Evolutionary conservation across 805 yeast genomes (phyloP).

Genomic region (Candida gorgasii): DNA sequence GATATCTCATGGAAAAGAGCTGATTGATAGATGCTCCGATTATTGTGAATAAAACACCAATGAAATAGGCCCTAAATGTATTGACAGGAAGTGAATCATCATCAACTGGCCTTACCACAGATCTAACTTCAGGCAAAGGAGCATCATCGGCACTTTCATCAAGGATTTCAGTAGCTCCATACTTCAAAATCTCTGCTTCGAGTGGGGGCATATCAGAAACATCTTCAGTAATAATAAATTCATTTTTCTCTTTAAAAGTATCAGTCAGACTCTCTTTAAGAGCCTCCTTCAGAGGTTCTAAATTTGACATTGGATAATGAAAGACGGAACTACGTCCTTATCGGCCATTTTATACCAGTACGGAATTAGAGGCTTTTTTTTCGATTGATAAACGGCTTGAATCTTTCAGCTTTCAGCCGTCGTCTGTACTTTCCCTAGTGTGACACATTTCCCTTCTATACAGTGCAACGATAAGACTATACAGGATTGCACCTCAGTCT

Average conservation of each 20-base stretch:
- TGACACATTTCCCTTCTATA: too few species aligned
- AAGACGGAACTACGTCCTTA: too few species aligned
- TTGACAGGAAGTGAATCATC: constrained; percentile 48
- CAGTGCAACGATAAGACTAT: too few species aligned
- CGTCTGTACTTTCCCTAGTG: too few species aligned
- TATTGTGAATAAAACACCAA: constrained; percentile 50
- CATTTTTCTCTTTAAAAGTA: not conserved
- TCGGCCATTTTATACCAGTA: too few species aligned
- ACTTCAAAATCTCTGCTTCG: constrained; percentile 1
- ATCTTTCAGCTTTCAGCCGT: too few species aligned
- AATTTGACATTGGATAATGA: not conserved
- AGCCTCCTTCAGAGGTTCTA: not conserved
- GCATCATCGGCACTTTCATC: constrained; percentile 7
- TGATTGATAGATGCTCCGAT: constrained; percentile 55
- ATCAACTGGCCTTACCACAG: constrained; percentile 57
- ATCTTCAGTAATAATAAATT: not conserved
- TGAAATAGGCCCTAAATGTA: constrained; percentile 53
- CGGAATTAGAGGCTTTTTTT: too few species aligned
- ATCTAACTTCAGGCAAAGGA: constrained; percentile 65
- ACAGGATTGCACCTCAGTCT: too few species aligned
- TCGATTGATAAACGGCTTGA: too few species aligned
- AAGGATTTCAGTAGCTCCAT: constrained; percentile 4
- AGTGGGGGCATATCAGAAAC: constrained; percentile 1
- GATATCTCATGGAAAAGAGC: constrained; percentile 54
- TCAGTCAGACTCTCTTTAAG: not conserved